Base-by-base conservation (phyloP, 1,284 basidiomycete genomes). In the Paramarasmius palmivorus region DNA sequence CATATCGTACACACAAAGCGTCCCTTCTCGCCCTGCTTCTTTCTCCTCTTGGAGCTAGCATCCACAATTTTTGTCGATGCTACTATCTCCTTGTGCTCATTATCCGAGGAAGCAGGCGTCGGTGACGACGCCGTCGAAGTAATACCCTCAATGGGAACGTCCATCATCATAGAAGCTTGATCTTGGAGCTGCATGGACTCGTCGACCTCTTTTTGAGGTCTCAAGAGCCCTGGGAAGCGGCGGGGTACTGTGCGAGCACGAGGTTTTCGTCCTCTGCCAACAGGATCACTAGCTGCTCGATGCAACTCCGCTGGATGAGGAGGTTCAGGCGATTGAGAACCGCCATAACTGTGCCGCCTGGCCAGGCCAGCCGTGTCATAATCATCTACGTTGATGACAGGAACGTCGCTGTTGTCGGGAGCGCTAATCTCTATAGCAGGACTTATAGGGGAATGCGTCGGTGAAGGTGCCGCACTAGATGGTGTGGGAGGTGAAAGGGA, bases 181-280 rank as follows among this genome's bases (percentile, higher is more conserved):
- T 46, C 44, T 6, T 17, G 44, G 19, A 32, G 19, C 44, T 26
- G 44, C n/a, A 29, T 17, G 9, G 26, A 26, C 29, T 46, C 44
- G 19, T 46, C 44, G n/a, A 46, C 44, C 17, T 46, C 44, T 32
- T 46, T 46, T 26, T 46, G 44, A 32, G 44, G 44, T 17, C 44
- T 23, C 17, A 46, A 46, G 7, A 46, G 44, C 25, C 44, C 44
- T 46, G 25, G 44, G 17, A n/a, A 46, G 25, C 44, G 44, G 29
- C 29, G 29, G 12, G 29, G 29, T 6, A 32, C 29, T n/a, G 44
- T 14, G 10, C 44, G 44, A 46, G 23, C 10, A 23, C 26, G 23
- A 10, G 25, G 4, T 19, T 32, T 46, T 12, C 44, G 44, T 17
- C 44, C 44, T 23, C 44, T 23, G 9, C 44, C 44, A 14, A 46